A percentile compares a stretch with the other conserved stretches of the same genome.
Conservation (phyloP, 805 yeast genomes). For the Candida nanaspora region DNA sequence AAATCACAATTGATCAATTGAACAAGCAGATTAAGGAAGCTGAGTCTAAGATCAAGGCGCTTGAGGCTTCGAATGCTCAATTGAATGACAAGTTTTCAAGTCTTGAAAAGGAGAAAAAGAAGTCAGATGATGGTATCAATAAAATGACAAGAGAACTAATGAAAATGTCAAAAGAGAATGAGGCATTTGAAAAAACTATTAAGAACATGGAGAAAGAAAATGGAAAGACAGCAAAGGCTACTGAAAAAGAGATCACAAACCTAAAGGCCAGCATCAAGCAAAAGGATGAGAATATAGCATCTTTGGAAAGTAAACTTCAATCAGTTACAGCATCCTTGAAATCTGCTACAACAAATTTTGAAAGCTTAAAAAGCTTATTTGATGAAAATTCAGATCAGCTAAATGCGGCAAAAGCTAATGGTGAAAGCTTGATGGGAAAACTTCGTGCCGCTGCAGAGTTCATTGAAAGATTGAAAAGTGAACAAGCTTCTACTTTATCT, state of each 20-base stretch:
- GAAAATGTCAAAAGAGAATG: slow-evolving; percentile 53
- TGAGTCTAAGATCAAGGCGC: slow-evolving; percentile 8
- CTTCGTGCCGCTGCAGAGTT: slow-evolving; percentile 20
- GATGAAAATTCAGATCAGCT: slow-evolving; percentile 18
- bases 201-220: slow-evolving; percentile 37
- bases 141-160: slow-evolving; percentile 84
- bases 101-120: slow-evolving; percentile 29
- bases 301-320: slow-evolving; percentile 13
- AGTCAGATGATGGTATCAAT: slow-evolving; percentile 80
- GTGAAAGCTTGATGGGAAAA: slow-evolving; percentile 12
- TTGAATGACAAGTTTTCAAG: slow-evolving; percentile 23
- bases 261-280: slow-evolving; percentile 16
- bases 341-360: slow-evolving; percentile 16
- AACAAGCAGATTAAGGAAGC: slow-evolving; percentile 15
- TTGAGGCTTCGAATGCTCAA: slow-evolving; percentile 16
- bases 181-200: slow-evolving; percentile 37
- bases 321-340: slow-evolving; percentile 12
- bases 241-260: slow-evolving; percentile 26
- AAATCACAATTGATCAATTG: slow-evolving; percentile 21
- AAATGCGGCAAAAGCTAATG: slow-evolving; percentile 15
- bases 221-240: slow-evolving; percentile 20
- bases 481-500: slow-evolving; percentile 11
- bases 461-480: slow-evolving; percentile 18
- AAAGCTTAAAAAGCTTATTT: slow-evolving; percentile 14
- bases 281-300: slow-evolving; percentile 14